phyloP scores from a whole-genome alignment of 352 stramenopile genomes.

The Pythium brachiatum region DNA sequence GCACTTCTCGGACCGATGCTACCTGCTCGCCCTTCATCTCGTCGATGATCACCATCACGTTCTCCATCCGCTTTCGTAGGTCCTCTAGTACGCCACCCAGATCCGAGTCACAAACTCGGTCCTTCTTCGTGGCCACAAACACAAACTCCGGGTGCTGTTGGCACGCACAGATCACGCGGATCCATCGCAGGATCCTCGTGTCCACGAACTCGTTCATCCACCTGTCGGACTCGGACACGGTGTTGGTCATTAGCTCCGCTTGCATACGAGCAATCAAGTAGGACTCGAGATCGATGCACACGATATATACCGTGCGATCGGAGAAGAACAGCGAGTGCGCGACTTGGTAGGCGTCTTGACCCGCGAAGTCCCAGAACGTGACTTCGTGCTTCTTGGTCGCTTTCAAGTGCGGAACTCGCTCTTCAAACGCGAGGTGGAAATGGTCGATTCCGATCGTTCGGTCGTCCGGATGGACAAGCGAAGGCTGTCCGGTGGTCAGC shows the following conservation, averaged over 20 bases:
- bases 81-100: background rate
- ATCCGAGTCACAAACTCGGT: background rate
- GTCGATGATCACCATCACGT: background rate
- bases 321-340: conserved; percentile 22
- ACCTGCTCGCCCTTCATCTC: background rate
- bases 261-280: background rate
- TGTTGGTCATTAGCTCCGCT: background rate
- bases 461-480: conserved; percentile 8
- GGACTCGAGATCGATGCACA: conserved; percentile 15
- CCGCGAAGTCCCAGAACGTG: conserved; percentile 21
- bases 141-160: conserved; percentile 18
- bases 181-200: background rate
- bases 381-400: conserved; percentile 4
- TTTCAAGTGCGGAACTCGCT: background rate
- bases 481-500: conserved; percentile 2
- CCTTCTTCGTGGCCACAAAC: conserved; percentile 16
- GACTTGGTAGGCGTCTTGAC: conserved; percentile 8
- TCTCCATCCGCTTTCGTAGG: background rate
- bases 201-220: conserved; percentile 12
- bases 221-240: background rate
- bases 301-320: conserved; percentile 5
- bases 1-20: background rate
- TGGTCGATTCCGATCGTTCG: conserved; percentile 34
- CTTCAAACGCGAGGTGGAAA: conserved; percentile 16
- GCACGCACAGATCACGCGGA: conserved; percentile 7